Evolutionary conservation across 768 basidiomycete species (phyloP).

Genomic region (Mycena kentingensis): DNA sequence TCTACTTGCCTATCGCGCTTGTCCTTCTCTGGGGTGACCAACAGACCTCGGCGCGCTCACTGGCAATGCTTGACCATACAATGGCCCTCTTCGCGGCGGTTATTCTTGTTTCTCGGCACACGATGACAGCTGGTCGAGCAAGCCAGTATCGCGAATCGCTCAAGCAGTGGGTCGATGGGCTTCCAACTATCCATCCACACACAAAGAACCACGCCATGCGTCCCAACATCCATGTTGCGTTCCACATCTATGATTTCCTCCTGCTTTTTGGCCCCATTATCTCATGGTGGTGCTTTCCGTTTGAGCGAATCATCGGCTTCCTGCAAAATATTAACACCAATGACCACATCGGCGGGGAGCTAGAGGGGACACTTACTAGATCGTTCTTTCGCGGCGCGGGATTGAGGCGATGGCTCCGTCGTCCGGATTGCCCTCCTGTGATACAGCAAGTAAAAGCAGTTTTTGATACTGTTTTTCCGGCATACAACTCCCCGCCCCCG

Average conservation of each 20-base stretch:
- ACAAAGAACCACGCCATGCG: conserved; percentile 1
- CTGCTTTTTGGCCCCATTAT: conserved; percentile 34
- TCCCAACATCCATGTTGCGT: conserved; percentile 29
- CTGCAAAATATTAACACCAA: conserved; percentile 36
- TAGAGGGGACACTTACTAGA: conserved; percentile 1
- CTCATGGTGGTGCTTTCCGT: conserved; percentile 42
- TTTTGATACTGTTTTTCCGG: conserved; percentile 10
- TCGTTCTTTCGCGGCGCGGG: conserved; percentile 5
- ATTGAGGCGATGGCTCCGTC: conserved; percentile 4
- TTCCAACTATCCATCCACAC: conserved; percentile 27
- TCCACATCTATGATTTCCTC: conserved; percentile 37
- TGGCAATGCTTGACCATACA: conserved; percentile 28
- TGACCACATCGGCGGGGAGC: conserved; percentile 27
- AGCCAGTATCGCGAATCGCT: conserved; percentile 17
- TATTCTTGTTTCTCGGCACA: conserved; percentile 16
- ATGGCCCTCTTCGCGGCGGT: conserved; percentile 28
- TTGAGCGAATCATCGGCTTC: conserved; percentile 37
- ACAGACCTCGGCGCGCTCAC: neutral
- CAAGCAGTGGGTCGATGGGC: conserved; percentile 24
- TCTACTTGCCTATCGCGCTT: conserved; percentile 28
- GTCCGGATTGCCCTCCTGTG: conserved; percentile 6
- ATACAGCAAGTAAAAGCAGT: conserved; percentile 1
- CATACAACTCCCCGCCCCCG: neutral
- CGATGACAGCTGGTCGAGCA: conserved; percentile 13
- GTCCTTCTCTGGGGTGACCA: conserved; percentile 22